Evolutionary conservation across 1,284 basidiomycete genomes (phyloP).

Genomic region (Schizophyllum amplum): DNA sequence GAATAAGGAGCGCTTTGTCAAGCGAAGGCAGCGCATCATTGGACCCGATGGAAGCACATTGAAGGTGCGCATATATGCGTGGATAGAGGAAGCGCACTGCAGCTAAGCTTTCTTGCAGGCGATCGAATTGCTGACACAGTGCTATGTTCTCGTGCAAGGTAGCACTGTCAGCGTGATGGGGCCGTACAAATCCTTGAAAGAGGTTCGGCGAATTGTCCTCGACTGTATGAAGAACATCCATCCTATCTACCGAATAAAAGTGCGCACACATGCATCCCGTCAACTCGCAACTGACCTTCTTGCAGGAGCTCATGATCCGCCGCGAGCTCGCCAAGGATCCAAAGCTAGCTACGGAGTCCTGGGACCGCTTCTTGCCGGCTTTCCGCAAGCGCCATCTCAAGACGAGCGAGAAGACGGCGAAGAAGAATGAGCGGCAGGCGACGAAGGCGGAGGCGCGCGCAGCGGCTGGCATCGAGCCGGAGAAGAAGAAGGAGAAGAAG

Average conservation of each 20-base stretch:
- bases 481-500: constrained; percentile 72
- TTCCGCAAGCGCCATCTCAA: constrained; percentile 92
- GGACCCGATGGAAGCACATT: constrained; percentile 95
- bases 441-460: constrained; percentile 51
- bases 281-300: neutral
- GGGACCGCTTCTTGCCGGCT: constrained; percentile 96
- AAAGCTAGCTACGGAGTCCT: constrained; percentile 88
- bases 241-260: constrained; percentile 99
- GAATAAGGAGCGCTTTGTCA: constrained; percentile 97
- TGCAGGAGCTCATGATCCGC: constrained; percentile 95
- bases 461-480: constrained; percentile 48
- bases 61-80: constrained; percentile 52
- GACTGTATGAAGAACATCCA: constrained; percentile 99
- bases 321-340: constrained; percentile 98
- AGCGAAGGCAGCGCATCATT: constrained; percentile 92
- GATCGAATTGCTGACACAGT: constrained; percentile 93
- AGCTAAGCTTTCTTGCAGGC: constrained; percentile 45
- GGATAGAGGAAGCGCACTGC: neutral
- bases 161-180: constrained; percentile 99
- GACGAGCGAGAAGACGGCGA: constrained; percentile 85
- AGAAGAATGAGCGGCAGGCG: constrained; percentile 66
- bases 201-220: constrained; percentile 89
- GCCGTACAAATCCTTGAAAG: constrained; percentile 89
- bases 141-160: constrained; percentile 97
- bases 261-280: too few species aligned